Percentiles rank a stretch among this genome's conserved stretches.
These are phyloP conservation scores for Protoeuglena noctilucae DNA, from an alignment of 139 green algal species.

Conservation along the genomic window DNA sequence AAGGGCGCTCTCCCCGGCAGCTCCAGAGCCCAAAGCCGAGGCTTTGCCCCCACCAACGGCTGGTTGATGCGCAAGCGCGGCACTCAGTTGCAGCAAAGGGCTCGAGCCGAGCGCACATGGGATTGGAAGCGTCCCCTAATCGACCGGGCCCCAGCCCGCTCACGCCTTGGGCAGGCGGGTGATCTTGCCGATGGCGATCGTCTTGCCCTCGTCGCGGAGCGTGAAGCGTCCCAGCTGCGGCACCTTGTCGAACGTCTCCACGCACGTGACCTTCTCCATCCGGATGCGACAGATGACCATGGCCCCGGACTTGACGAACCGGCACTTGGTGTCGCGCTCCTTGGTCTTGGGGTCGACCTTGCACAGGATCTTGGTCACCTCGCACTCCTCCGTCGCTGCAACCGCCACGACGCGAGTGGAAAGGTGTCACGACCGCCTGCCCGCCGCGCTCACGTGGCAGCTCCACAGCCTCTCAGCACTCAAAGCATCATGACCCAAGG, in stretches of 20 bases:
- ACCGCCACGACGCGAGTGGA: constrained; percentile 71
- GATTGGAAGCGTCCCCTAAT: too few species aligned
- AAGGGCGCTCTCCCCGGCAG: too few species aligned
- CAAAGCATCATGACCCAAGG: neutral
- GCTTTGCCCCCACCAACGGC: too few species aligned
- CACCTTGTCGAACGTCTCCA: constrained; percentile 60
- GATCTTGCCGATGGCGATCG: constrained; percentile 75
- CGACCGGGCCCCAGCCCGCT: too few species aligned
- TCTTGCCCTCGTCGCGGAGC: constrained; percentile 59
- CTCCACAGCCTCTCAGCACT: neutral
- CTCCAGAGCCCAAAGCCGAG: too few species aligned
- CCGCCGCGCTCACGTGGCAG: constrained; percentile 3
- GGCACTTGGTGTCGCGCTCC: constrained; percentile 34
- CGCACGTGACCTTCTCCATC: constrained; percentile 51
- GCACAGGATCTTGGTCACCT: constrained; percentile 40
- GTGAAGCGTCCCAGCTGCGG: constrained; percentile 63
- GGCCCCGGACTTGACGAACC: constrained; percentile 45
- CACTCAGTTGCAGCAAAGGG: too few species aligned
- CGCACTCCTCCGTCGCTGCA: constrained; percentile 43
- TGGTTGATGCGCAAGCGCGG: too few species aligned
- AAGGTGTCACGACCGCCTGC: constrained; percentile 18
- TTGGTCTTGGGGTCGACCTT: constrained; percentile 55
- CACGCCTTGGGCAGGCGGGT: constrained; percentile 41
- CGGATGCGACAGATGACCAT: constrained; percentile 40
- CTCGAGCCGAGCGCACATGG: too few species aligned